A percentile compares a stretch with the other conserved stretches of the same genome.
Conservation (phyloP, 352 stramenopile genomes). For the Globisporangium megalacanthum region DNA sequence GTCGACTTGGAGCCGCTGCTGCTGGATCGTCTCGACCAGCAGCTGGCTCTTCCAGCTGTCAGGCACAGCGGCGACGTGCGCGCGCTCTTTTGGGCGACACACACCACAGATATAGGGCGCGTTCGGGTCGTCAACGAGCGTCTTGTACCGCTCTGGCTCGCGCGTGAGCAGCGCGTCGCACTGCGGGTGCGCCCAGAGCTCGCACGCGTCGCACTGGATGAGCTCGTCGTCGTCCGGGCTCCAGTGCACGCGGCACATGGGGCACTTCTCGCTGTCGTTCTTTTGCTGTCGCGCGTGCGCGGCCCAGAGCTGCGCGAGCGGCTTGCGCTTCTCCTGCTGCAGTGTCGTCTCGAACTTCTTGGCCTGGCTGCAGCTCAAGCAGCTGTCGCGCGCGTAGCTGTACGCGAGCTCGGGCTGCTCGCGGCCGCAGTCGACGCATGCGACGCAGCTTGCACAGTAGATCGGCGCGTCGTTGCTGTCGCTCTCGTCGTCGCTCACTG, state of each 20-base stretch:
- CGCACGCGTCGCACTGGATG: slow-evolving; percentile 85
- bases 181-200: slow-evolving; percentile 76
- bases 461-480: slow-evolving; percentile 12
- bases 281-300: slow-evolving; percentile 38
- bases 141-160: slow-evolving; percentile 58
- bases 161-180: slow-evolving; percentile 62
- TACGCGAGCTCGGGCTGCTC: slow-evolving; percentile 44
- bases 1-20: slow-evolving; percentile 50
- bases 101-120: slow-evolving; percentile 68
- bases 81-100: slow-evolving; percentile 58
- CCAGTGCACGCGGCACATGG: slow-evolving; percentile 71
- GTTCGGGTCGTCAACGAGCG: slow-evolving; percentile 54
- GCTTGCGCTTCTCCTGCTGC: slow-evolving; percentile 42
- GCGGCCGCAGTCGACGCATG: slow-evolving; percentile 48
- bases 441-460: slow-evolving; percentile 65
- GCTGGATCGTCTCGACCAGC: slow-evolving; percentile 66
- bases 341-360: slow-evolving; percentile 46
- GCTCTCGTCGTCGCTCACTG: slow-evolving; percentile 4
- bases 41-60: slow-evolving; percentile 62
- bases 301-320: slow-evolving; percentile 57
- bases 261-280: slow-evolving; percentile 70
- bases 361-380: slow-evolving; percentile 49
- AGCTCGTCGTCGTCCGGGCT: slow-evolving; percentile 66
- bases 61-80: slow-evolving; percentile 31
- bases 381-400: slow-evolving; percentile 55